Conservation (phyloP, 768 basidiomycete genomes). For the Lactarius sp. region DNA sequence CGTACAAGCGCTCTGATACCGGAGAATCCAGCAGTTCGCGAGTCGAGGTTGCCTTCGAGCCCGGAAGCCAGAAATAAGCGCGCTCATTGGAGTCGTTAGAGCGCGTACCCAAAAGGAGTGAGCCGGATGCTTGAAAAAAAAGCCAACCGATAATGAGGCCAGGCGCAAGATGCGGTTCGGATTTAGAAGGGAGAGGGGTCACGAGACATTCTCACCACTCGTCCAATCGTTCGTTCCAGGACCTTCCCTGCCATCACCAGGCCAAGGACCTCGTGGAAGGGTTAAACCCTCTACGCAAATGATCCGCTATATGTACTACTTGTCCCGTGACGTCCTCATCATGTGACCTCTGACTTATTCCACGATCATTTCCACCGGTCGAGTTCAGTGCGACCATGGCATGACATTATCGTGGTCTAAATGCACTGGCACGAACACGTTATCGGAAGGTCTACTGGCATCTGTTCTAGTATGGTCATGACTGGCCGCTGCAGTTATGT, state of each 20-base stretch:
- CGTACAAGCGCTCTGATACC: slow-evolving; percentile 66
- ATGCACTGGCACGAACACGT: slow-evolving; percentile 49
- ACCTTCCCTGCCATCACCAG: slow-evolving; percentile 45
- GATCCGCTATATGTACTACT: no score
- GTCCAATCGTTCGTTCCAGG: slow-evolving; percentile 75
- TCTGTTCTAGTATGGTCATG: slow-evolving; percentile 48
- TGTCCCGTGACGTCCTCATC: no score
- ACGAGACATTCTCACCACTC: slow-evolving; percentile 39
- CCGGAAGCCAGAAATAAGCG: slow-evolving; percentile 78
- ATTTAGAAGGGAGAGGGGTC: background rate
- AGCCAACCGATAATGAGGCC: slow-evolving; percentile 69
- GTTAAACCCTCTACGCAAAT: no score
- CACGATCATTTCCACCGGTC: slow-evolving; percentile 9
- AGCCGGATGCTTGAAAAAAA: slow-evolving; percentile 40
- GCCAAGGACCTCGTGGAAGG: no score
- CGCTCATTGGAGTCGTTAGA: slow-evolving; percentile 75
- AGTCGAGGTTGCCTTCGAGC: slow-evolving; percentile 43
- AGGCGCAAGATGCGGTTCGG: background rate
- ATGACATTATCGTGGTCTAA: slow-evolving; percentile 79
- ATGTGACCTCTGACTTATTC: no score
- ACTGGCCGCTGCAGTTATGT: slow-evolving; percentile 49
- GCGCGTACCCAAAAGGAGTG: background rate
- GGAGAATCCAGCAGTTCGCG: slow-evolving; percentile 69
- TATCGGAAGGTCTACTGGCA: slow-evolving; percentile 55
- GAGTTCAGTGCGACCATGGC: slow-evolving; percentile 81